These are phyloP conservation scores for Plectosphaerella plurivora DNA, from an alignment of 2,329 filamentous ascomycete species.

Conservation along the genomic window DNA sequence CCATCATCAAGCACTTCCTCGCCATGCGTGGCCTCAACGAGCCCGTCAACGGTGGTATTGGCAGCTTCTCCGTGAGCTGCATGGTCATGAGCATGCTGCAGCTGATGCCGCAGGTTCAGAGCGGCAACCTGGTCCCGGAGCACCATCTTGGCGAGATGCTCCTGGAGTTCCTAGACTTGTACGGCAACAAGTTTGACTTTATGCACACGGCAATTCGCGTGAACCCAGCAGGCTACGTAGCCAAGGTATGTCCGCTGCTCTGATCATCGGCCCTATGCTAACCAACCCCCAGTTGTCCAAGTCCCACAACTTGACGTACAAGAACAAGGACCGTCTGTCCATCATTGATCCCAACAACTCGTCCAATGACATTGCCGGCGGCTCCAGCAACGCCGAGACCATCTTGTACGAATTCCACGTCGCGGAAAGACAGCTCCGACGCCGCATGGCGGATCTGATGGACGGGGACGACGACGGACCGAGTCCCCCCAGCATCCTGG, in stretches of 20 bases:
- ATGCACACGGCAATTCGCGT: constrained; percentile 68
- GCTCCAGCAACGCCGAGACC: constrained; percentile 64
- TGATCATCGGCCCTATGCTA: neutral
- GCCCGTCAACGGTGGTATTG: constrained; percentile 84
- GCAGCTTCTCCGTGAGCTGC: constrained; percentile 92
- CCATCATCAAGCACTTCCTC: constrained; percentile 88
- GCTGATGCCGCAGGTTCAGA: constrained; percentile 67
- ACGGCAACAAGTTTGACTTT: constrained; percentile 77
- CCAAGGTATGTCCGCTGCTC: constrained; percentile 56
- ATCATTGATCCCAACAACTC: constrained; percentile 90
- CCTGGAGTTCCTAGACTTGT: constrained; percentile 84
- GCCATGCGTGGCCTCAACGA: constrained; percentile 88
- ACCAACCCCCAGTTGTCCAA: neutral
- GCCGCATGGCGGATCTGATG: constrained; percentile 52
- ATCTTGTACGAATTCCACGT: constrained; percentile 68
- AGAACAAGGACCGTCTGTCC: constrained; percentile 64
- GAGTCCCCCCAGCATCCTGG: constrained; percentile 56
- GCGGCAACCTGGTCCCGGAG: constrained; percentile 50
- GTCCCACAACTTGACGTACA: constrained; percentile 39
- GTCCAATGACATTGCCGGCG: constrained; percentile 85
- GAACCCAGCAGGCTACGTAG: constrained; percentile 67
- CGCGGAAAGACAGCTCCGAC: constrained; percentile 53
- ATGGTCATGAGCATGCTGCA: constrained; percentile 87
- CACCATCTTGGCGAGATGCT: constrained; percentile 76
- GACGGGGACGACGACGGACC: constrained; percentile 18